Base-by-base conservation (phyloP, 768 basidiomycete genomes). In the Termitomyces sp. region DNA sequence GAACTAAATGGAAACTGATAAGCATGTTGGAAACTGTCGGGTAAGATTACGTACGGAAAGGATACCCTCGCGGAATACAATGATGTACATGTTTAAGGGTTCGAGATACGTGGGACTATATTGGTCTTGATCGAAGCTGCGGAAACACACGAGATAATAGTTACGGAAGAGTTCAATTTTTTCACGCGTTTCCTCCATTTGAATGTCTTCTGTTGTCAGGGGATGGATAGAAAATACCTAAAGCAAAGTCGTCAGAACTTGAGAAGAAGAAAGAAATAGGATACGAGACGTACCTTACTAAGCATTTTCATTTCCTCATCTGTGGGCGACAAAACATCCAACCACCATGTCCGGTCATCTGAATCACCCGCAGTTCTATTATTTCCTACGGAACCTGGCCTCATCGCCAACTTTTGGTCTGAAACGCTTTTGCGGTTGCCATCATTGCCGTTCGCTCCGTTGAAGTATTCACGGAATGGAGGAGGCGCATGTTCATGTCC, bases 111-210 rank as follows among this genome's bases (percentile, higher is more conserved):
- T 98, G 18, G 95, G 94, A 66, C 91, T 93, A 76, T 98, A 98
- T 24, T 87, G 90, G 72, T 98, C 97, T 77, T 99, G 97, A 72
- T 99, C 97, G 76, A 99, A 98, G 62, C 93, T 91, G 61, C 97
- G 88, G 79, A 99, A 99, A 80, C 96, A 98, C 60, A 98, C 97
- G 54, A 99, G 85, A 70, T 98, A 98, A 71, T 99, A 99, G 70
- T 96, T 96, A 55, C 95, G 83, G 82, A 98, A 99, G 20, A 99
- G 84, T 71, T 99, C 97, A 65, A 99, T 99, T 79, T 99, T 99
- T 77, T 99, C 97, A 67, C 97, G 93, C 42, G 95, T 91, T 77
- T 99, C 97, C 73, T 99, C 97, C 89, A 98, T 97, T 67, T 92
- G 87, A 69, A 99, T 98, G 77, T 99, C 97, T 77, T 99, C 97